Conservation (phyloP, 2,329 filamentous ascomycete genomes). For the Fusarium tjaetaba region DNA sequence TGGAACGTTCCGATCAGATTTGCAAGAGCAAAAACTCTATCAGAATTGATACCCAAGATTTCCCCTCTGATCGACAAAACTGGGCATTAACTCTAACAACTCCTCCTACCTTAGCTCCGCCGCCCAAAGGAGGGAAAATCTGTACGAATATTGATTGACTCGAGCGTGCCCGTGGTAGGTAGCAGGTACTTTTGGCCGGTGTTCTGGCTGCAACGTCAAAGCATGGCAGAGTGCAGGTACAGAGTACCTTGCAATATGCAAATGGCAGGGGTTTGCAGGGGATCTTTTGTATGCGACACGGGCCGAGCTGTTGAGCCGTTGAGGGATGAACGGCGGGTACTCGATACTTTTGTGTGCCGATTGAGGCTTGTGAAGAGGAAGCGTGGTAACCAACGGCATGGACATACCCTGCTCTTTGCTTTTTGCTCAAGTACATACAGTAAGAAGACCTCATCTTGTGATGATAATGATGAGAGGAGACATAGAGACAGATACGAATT, state of each 20-base stretch:
- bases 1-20: background rate
- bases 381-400: constrained; percentile 11
- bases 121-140: background rate
- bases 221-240: constrained; percentile 24
- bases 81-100: constrained; percentile 30
- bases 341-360: constrained; percentile 9
- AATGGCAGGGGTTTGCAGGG: constrained; percentile 26
- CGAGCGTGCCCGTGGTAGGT: background rate
- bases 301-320: constrained; percentile 26
- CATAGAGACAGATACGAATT: background rate
- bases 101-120: background rate
- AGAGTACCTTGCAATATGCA: constrained; percentile 16
- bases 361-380: background rate
- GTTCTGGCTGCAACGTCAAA: constrained; percentile 18
- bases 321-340: constrained; percentile 23
- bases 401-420: constrained; percentile 7
- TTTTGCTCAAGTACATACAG: background rate
- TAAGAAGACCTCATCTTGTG: background rate
- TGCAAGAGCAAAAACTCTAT: background rate
- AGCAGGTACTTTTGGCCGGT: background rate
- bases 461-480: background rate
- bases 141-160: constrained; percentile 25
- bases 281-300: background rate
- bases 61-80: constrained; percentile 27
- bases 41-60: constrained; percentile 24